A percentile compares a stretch with the other conserved stretches of the same genome.
Conservation (phyloP, 371 early-diverging fungal genomes). For the Mortierella sp. region DNA sequence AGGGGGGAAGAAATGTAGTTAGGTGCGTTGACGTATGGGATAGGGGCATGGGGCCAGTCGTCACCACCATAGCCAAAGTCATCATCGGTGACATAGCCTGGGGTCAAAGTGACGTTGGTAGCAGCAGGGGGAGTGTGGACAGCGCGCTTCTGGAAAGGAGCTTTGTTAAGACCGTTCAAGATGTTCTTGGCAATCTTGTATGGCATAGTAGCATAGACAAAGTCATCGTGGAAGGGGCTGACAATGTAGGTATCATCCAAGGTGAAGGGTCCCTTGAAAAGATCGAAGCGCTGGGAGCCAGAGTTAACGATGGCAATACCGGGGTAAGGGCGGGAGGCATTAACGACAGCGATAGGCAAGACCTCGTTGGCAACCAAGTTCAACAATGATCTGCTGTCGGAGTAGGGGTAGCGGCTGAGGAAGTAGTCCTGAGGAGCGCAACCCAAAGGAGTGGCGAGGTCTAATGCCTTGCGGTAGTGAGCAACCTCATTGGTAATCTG, state of each 20-base stretch:
- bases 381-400: conserved; percentile 59
- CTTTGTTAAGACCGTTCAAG: conserved; percentile 69
- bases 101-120: conserved; percentile 70
- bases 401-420: conserved; percentile 58
- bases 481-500: conserved; percentile 61
- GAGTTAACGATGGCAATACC: conserved; percentile 61
- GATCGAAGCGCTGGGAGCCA: conserved; percentile 65
- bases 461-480: conserved; percentile 51
- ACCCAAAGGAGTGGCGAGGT: conserved; percentile 59
- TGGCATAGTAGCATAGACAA: conserved; percentile 60
- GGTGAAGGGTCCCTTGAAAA: conserved; percentile 67
- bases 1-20: conserved; percentile 55
- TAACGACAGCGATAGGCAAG: conserved; percentile 57
- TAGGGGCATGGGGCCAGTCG: conserved; percentile 56
- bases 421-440: conserved; percentile 69
- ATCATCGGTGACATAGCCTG: conserved; percentile 68
- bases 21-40: conserved; percentile 62
- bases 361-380: conserved; percentile 62
- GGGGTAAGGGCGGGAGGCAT: conserved; percentile 58
- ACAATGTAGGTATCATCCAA: conserved; percentile 65
- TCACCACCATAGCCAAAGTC: conserved; percentile 65
- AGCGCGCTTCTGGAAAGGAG: conserved; percentile 58
- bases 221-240: conserved; percentile 63
- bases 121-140: conserved; percentile 22
- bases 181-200: conserved; percentile 64